Evolutionary conservation across 2,329 filamentous ascomycete species (phyloP).

Genomic region (Chalaropsis ovoidea): DNA sequence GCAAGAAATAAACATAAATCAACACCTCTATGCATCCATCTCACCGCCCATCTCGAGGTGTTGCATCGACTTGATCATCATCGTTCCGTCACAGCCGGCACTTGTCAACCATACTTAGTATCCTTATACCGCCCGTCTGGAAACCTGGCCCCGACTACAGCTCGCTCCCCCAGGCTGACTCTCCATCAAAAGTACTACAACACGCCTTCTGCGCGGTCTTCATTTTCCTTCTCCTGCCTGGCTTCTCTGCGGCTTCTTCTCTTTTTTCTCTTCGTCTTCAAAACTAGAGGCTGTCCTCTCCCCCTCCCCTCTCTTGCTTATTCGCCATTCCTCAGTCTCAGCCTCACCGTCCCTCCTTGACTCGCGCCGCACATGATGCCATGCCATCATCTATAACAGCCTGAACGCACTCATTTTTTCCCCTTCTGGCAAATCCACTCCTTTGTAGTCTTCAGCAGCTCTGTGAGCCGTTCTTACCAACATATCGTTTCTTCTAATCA

Average conservation of each 20-base stretch:
- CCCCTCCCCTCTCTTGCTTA: not conserved
- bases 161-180: not conserved
- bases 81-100: constrained; percentile 8
- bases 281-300: not conserved
- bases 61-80: constrained; percentile 9
- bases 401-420: not conserved
- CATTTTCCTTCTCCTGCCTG: too few species aligned
- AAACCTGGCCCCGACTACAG: not conserved
- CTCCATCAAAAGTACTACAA: not conserved
- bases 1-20: not conserved
- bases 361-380: constrained; percentile 3
- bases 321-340: not conserved
- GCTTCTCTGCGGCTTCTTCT: not conserved
- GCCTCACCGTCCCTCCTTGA: not conserved
- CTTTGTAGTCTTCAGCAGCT: constrained; percentile 12
- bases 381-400: constrained; percentile 11
- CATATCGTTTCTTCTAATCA: constrained; percentile 4
- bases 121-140: not conserved
- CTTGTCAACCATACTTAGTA: not conserved
- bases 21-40: constrained; percentile 8
- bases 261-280: not conserved
- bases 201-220: too few species aligned
- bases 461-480: constrained; percentile 1
- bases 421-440: constrained; percentile 7
- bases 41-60: constrained; percentile 2